phyloP scores from a whole-genome alignment of 768 basidiomycete genomes.

The Tremella fuciformis region DNA sequence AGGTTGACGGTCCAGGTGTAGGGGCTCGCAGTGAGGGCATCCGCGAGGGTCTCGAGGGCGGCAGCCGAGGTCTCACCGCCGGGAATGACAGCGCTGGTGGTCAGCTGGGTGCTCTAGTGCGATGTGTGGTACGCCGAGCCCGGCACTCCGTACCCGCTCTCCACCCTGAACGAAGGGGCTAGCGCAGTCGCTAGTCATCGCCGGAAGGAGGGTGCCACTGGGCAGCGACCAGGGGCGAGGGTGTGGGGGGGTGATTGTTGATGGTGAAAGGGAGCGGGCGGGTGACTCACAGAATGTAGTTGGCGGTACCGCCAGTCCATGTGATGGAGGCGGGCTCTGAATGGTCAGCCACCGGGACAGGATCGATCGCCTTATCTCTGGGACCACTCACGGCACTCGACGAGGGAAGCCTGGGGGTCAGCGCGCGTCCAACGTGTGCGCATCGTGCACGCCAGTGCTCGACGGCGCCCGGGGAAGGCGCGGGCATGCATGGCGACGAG shows the following conservation, averaged over 20 bases:
- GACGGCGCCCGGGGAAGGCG: neutral
- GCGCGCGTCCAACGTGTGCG: conserved; percentile 2
- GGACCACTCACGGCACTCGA: conserved; percentile 42
- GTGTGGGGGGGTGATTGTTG: too few species aligned
- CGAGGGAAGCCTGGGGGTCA: conserved; percentile 37
- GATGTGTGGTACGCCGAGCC: neutral
- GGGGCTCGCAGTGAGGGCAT: conserved; percentile 19
- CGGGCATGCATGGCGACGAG: neutral
- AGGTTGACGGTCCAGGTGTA: conserved; percentile 48
- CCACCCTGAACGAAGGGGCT: too few species aligned
- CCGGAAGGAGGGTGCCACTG: too few species aligned
- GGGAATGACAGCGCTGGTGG: conserved; percentile 53
- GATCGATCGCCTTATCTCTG: too few species aligned
- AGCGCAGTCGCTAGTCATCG: too few species aligned
- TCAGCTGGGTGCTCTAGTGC: neutral
- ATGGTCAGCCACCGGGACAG: too few species aligned
- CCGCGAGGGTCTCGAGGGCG: conserved; percentile 30
- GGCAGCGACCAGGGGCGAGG: too few species aligned
- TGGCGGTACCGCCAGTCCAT: conserved; percentile 40
- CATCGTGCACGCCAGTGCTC: neutral
- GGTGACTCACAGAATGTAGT: conserved; percentile 45
- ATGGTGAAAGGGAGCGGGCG: neutral
- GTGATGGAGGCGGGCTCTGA: conserved; percentile 37
- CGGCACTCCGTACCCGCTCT: too few species aligned
- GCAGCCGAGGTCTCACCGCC: conserved; percentile 41